Conservation (phyloP, 2,329 filamentous ascomycete genomes). For the Colletotrichum caudatum region DNA sequence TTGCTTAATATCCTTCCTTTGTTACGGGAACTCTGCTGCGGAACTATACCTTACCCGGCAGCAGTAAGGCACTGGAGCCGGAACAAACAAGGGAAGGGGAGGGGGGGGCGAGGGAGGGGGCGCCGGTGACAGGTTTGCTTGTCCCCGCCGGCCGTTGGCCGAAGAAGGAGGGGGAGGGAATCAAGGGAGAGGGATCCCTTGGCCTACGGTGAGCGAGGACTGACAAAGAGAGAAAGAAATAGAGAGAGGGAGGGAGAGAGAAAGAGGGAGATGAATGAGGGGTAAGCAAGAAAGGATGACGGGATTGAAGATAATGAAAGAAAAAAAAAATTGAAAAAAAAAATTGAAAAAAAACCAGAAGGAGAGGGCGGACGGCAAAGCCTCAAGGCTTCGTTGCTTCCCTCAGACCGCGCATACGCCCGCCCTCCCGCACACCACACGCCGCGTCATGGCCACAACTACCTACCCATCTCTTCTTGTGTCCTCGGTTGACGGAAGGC, state of each 20-base stretch:
- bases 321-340: too few species aligned
- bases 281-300: neutral
- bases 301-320: neutral
- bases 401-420: neutral
- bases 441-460: neutral
- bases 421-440: neutral
- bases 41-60: neutral
- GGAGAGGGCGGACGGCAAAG: neutral
- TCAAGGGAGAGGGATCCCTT: constrained; percentile 13
- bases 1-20: neutral
- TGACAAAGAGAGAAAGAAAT: too few species aligned
- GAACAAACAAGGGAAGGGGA: neutral
- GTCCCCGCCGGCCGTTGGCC: constrained; percentile 19
- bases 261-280: neutral
- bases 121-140: neutral
- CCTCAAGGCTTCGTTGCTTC: neutral
- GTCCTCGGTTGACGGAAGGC: neutral
- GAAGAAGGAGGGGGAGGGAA: neutral
- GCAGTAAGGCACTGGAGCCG: neutral
- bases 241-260: too few species aligned
- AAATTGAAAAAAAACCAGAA: neutral
- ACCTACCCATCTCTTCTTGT: neutral
- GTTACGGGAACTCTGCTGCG: neutral
- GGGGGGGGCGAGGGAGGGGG: neutral
- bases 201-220: neutral